phyloP scores from a whole-genome alignment of 1,284 basidiomycete species.

The Naganishia albida region DNA sequence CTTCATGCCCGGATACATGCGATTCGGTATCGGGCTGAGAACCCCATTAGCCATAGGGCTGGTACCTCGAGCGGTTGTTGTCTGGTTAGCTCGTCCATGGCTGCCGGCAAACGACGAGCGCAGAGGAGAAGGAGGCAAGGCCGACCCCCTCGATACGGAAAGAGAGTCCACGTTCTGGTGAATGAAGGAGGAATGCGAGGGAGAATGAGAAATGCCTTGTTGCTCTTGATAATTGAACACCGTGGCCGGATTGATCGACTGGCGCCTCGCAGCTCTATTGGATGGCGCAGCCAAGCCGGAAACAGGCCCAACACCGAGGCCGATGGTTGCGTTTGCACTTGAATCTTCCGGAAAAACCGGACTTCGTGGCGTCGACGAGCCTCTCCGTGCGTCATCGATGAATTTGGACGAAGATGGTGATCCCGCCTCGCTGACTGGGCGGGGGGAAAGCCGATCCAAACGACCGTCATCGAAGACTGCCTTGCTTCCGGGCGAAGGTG shows the following conservation, averaged over 20 bases:
- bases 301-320: constrained; percentile 39
- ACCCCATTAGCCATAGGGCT: constrained; percentile 35
- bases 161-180: constrained; percentile 42
- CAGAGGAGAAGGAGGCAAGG: constrained; percentile 51
- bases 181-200: constrained; percentile 25
- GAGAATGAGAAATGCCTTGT: constrained; percentile 8
- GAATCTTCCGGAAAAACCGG: constrained; percentile 15
- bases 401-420: constrained; percentile 18
- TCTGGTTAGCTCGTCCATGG: constrained; percentile 3
- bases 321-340: constrained; percentile 19
- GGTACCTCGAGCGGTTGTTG: constrained; percentile 34
- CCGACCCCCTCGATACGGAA: constrained; percentile 42
- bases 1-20: constrained; percentile 13
- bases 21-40: constrained; percentile 24
- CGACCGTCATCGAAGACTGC: constrained; percentile 24
- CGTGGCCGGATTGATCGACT: constrained; percentile 55
- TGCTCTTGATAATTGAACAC: constrained; percentile 39
- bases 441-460: constrained; percentile 9
- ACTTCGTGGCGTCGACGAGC: constrained; percentile 24
- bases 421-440: constrained; percentile 15
- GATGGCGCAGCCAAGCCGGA: constrained; percentile 44
- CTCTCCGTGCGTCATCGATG: neutral
- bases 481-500: constrained; percentile 18
- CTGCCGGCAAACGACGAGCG: constrained; percentile 39
- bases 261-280: constrained; percentile 46